Evolutionary conservation across 2,329 filamentous ascomycete species (phyloP).

Genomic region (Clonostachys solani): DNA sequence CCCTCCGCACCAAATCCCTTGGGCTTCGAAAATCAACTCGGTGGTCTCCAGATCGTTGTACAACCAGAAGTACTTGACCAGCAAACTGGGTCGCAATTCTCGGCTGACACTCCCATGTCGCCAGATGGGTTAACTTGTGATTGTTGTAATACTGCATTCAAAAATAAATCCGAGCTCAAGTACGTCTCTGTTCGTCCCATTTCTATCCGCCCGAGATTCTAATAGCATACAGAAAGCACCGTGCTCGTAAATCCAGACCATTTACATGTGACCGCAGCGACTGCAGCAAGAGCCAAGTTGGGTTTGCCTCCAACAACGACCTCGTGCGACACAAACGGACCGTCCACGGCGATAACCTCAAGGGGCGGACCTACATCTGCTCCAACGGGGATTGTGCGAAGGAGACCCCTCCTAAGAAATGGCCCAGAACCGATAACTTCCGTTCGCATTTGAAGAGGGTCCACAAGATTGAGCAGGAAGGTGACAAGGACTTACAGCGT

Average conservation of each 20-base stretch:
- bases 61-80: not conserved
- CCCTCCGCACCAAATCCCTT: not conserved
- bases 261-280: constrained; percentile 53
- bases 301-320: constrained; percentile 79
- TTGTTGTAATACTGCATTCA: constrained; percentile 33
- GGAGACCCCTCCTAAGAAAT: constrained; percentile 50
- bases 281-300: constrained; percentile 53
- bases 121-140: constrained; percentile 19
- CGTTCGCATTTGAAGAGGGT: constrained; percentile 70
- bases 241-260: constrained; percentile 64
- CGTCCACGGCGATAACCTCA: constrained; percentile 46
- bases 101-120: not conserved
- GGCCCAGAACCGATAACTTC: constrained; percentile 85
- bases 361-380: constrained; percentile 16
- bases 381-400: constrained; percentile 12
- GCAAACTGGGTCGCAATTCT: not conserved
- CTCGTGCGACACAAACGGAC: constrained; percentile 73
- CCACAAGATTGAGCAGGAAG: constrained; percentile 40
- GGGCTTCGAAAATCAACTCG: not conserved
- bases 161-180: constrained; percentile 53
- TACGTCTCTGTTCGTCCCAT: constrained; percentile 20
- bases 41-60: not conserved
- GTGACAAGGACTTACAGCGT: constrained; percentile 30
- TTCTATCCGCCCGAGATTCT: not conserved
- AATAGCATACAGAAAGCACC: constrained; percentile 61